Percentiles rank a stretch among this genome's conserved stretches.
Evolutionary conservation across 495 filamentous ascomycete genomes (phyloP).

Genomic region (Neurospora sp.): DNA sequence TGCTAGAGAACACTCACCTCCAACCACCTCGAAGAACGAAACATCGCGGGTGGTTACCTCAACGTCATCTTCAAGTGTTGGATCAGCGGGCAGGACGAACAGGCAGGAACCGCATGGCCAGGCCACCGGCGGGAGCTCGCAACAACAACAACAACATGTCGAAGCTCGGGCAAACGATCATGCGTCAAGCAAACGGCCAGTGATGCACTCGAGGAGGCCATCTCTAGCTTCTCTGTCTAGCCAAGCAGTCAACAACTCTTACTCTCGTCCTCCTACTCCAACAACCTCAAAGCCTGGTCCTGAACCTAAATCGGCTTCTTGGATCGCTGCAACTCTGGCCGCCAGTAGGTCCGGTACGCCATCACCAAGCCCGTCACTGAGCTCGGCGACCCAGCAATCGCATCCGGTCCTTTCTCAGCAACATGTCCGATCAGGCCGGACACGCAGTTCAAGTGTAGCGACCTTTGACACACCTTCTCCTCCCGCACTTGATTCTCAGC

Average conservation of each 20-base stretch:
- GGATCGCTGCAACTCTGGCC: conserved; percentile 46
- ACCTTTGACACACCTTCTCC: conserved; percentile 6
- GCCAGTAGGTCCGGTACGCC: conserved; percentile 40
- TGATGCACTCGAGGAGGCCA: neutral
- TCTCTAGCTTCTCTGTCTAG: neutral
- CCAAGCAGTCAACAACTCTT: neutral
- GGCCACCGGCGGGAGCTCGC: neutral
- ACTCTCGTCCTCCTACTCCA: neutral
- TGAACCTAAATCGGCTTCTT: conserved; percentile 35
- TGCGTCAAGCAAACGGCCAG: neutral
- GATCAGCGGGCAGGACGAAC: neutral
- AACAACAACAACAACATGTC: neutral
- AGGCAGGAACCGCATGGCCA: neutral
- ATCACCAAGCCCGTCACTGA: neutral
- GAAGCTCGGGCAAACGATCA: neutral
- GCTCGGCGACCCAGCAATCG: conserved; percentile 16
- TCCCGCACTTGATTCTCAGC: conserved; percentile 15
- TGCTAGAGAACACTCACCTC: conserved; percentile 7
- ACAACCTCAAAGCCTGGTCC: neutral
- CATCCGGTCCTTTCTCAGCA: conserved; percentile 5
- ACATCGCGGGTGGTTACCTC: neutral
- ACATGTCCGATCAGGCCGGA: conserved; percentile 10
- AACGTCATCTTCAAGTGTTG: neutral
- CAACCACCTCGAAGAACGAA: neutral
- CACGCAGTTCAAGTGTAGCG: conserved; percentile 11